Conservation (phyloP, 2,329 filamentous ascomycete genomes). For the Exophiala viscosa region DNA sequence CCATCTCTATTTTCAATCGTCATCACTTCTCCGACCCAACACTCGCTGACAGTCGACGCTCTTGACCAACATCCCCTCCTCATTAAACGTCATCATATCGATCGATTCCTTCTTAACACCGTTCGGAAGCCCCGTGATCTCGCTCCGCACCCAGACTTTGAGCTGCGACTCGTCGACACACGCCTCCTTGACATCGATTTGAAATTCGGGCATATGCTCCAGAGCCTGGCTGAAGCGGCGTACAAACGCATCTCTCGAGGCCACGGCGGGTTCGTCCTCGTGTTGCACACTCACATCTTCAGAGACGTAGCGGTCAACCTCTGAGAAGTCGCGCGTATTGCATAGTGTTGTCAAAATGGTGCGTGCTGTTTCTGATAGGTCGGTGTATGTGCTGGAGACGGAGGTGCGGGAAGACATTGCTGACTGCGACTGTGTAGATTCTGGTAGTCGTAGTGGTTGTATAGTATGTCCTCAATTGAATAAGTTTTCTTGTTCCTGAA, state of each 20-base stretch:
- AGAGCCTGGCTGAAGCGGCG: not conserved
- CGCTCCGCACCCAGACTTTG: slow-evolving; percentile 17
- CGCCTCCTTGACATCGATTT: slow-evolving; percentile 11
- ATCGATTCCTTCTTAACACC: slow-evolving; percentile 11
- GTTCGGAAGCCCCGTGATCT: slow-evolving; percentile 10
- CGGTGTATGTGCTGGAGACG: not conserved
- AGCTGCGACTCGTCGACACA: slow-evolving; percentile 13
- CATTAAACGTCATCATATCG: slow-evolving; percentile 13
- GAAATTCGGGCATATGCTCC: slow-evolving; percentile 5
- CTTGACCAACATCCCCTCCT: slow-evolving; percentile 8
- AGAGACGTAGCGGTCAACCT: not conserved
- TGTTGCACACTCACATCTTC: not conserved
- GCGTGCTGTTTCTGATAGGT: not conserved
- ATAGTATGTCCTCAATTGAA: not conserved
- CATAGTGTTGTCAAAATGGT: not conserved
- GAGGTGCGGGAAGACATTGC: not conserved
- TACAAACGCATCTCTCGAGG: not conserved
- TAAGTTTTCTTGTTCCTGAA: too few species aligned
- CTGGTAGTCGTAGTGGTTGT: not conserved
- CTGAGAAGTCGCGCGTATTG: not conserved
- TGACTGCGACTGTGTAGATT: not conserved
- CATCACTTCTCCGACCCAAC: not conserved
- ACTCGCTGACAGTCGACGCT: slow-evolving; percentile 11
- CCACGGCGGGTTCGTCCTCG: not conserved
- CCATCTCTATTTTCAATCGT: not conserved